phyloP scores from a whole-genome alignment of 441 rosid genomes.

The Raphanus hybrid region DNA sequence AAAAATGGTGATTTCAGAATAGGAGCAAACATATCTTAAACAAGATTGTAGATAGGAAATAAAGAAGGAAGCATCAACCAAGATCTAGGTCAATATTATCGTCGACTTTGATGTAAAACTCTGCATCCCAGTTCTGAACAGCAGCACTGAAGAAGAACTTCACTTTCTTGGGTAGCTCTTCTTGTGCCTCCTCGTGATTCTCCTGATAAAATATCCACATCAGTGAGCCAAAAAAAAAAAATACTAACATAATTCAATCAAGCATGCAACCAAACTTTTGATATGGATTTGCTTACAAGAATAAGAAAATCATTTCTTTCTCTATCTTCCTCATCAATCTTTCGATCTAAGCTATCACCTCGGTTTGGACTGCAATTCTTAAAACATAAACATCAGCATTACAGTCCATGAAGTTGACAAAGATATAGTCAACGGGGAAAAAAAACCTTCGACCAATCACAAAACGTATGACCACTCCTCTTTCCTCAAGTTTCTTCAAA shows the following conservation, averaged over 20 bases:
- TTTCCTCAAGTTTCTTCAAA: slow-evolving; percentile 79
- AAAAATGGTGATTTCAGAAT: not conserved
- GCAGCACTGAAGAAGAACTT: slow-evolving; percentile 88
- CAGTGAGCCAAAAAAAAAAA: not conserved
- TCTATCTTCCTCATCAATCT: slow-evolving; percentile 69
- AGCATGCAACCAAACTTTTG: not conserved
- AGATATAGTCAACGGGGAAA: not conserved
- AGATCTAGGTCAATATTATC: slow-evolving; percentile 83
- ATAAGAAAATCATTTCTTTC: slow-evolving; percentile 77
- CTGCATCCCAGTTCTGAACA: slow-evolving; percentile 95
- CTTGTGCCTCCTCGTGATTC: slow-evolving; percentile 95
- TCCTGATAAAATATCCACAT: slow-evolving; percentile 56
- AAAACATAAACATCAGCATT: slow-evolving; percentile 24
- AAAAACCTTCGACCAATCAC: slow-evolving; percentile 94
- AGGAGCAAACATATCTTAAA: slow-evolving; percentile 16
- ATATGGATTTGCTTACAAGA: slow-evolving; percentile 58
- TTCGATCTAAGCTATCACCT: slow-evolving; percentile 92
- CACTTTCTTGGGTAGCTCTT: slow-evolving; percentile 90
- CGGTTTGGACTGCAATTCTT: slow-evolving; percentile 79
- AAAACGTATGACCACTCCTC: slow-evolving; percentile 86
- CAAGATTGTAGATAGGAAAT: slow-evolving; percentile 7
- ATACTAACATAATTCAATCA: not conserved
- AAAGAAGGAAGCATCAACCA: slow-evolving; percentile 51
- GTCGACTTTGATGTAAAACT: slow-evolving; percentile 88
- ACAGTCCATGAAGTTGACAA: not conserved